These are phyloP conservation scores for Ustulina deusta DNA, from an alignment of 2,329 filamentous ascomycete species.

Conservation along the genomic window DNA sequence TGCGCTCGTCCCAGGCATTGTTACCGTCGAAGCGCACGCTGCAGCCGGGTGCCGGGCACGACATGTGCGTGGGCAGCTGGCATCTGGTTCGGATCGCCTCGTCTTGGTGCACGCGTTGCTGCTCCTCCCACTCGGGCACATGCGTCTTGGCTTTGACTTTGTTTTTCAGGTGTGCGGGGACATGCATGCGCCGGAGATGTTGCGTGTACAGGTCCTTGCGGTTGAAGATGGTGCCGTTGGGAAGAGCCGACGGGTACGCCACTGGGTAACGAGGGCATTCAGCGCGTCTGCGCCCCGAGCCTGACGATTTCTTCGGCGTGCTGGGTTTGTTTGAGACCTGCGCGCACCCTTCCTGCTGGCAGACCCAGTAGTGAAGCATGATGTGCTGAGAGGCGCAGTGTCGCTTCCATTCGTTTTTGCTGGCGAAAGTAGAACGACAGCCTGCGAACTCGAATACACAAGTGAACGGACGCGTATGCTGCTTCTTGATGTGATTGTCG, in stretches of 20 bases:
- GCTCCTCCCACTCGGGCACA: constrained; percentile 61
- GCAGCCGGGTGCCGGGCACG: constrained; percentile 74
- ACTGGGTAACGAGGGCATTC: constrained; percentile 33
- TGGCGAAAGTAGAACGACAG: constrained; percentile 77
- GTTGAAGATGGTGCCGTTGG: constrained; percentile 79
- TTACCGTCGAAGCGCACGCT: constrained; percentile 67
- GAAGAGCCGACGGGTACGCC: constrained; percentile 48
- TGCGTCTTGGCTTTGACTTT: constrained; percentile 54
- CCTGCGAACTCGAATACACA: constrained; percentile 85
- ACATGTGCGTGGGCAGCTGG: constrained; percentile 68
- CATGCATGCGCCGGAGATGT: constrained; percentile 88
- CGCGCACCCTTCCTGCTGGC: constrained; percentile 71
- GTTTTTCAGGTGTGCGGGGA: constrained; percentile 59
- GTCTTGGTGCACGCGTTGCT: constrained; percentile 67
- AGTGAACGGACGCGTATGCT: constrained; percentile 72
- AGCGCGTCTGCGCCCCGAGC: constrained; percentile 42
- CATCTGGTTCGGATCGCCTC: constrained; percentile 73
- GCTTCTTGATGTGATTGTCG: constrained; percentile 63
- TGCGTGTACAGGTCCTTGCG: constrained; percentile 93
- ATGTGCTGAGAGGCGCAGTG: constrained; percentile 87
- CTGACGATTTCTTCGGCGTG: constrained; percentile 38
- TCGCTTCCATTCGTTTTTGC: constrained; percentile 96
- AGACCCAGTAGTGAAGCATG: constrained; percentile 79
- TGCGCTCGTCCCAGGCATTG: constrained; percentile 80
- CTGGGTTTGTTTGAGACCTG: constrained; percentile 49